phyloP scores from a whole-genome alignment of 805 yeast species.

The Lipomyces lipofer region DNA sequence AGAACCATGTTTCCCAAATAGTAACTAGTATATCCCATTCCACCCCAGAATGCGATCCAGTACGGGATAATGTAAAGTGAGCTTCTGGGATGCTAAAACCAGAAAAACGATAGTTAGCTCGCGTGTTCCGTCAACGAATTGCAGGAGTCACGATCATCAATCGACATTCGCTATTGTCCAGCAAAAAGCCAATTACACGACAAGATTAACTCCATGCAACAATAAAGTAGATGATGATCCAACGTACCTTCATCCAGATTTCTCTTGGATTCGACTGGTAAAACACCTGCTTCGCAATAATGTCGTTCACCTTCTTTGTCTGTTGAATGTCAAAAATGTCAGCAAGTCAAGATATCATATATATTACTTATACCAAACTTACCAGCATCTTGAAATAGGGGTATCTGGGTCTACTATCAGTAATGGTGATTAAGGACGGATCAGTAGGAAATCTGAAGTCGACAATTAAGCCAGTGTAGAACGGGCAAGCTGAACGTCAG shows the following conservation, averaged over 20 bases:
- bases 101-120: neutral
- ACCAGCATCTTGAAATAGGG: too few relatives aligned
- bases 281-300: constrained; percentile 25
- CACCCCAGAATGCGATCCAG: constrained; percentile 32
- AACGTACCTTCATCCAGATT: constrained; percentile 29
- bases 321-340: neutral
- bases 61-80: constrained; percentile 31
- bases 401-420: too few relatives aligned
- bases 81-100: constrained; percentile 30
- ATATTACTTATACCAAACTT: too few relatives aligned
- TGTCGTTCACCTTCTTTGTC: constrained; percentile 11
- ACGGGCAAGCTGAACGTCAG: too few relatives aligned
- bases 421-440: too few relatives aligned
- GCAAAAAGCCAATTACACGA: too few relatives aligned
- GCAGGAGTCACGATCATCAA: neutral
- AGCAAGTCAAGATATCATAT: too few relatives aligned
- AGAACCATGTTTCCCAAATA: constrained; percentile 25
- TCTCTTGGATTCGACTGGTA: constrained; percentile 26
- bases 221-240: neutral
- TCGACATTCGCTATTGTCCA: too few relatives aligned
- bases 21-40: constrained; percentile 22
- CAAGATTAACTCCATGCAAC: neutral
- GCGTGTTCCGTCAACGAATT: neutral
- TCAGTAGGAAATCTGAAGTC: too few relatives aligned
- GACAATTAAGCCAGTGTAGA: too few relatives aligned